Base-by-base conservation (phyloP, 148 eudicot genomes). In the Dysphania ambrosioides region DNA sequence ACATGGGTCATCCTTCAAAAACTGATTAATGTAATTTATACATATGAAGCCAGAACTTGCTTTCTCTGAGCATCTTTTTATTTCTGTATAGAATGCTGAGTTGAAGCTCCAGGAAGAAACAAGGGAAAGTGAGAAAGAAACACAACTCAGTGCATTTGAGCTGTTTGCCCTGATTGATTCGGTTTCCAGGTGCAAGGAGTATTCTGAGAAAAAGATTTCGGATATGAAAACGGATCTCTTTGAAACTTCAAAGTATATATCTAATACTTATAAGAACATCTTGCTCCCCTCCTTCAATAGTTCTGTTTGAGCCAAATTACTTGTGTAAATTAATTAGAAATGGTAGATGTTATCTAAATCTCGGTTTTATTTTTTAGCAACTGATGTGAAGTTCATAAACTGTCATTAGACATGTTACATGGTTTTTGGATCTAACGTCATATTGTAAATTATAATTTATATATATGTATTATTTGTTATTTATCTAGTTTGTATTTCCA, bases 141-240 rank as follows among this genome's bases (percentile, higher is more conserved):
- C 79, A 23, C 88, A 90, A 77, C 63, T 53, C 58, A 92, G 90
- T 72, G 92, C 93, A 27, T 85, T 72, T 53, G 96, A 95, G 78
- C 86, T 95, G 31, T 83, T 87, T 63, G 84, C 82, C 18, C 29
- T 90, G 81, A 80, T 92, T 7, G 95, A 95, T 81, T 78, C 88
- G 30, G 89, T 92, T 79, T 85, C 96, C 41, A 84, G 78, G 72
- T 87, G 88, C 84, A 90, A 92, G 73, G 98, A 92, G 86, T 80
- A 86, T 47, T 75, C 84, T 70, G 85, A 79, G 56, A 85, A 81
- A 34, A 92, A 89, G 73, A 77, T 90, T 41, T 67, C 82, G 9
- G 86, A 85, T 78, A 87, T 89, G 93, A 86, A 70, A 72, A 79
- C 75, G 35, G 81, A 81, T 62, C 86, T 92, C 24, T 62, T 71